Base-by-base conservation (phyloP, 2,329 filamentous ascomycete genomes). In the Zasmidium citrigriseum region DNA sequence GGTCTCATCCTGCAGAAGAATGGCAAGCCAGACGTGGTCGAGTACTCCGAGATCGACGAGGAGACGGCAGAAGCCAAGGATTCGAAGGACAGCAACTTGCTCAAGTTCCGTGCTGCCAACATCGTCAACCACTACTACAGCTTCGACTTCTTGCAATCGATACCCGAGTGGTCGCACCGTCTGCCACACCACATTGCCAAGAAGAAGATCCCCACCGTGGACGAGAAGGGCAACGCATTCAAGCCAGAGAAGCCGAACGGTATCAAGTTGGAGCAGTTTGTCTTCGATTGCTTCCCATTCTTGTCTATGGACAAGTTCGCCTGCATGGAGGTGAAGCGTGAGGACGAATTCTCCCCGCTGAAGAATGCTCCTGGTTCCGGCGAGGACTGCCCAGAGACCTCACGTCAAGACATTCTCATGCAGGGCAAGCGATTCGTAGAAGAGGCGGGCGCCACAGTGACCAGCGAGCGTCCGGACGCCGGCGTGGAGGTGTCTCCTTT, bases 81-180 rank as follows among this genome's bases (percentile, higher is more conserved):
- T 73, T 78, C 88, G 55, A 90, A 90, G 76, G 87, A 96, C 70
- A 81, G 86, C 2, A 87, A 86, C 58, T 82, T 97, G 54, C 87
- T 99, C 73, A 96, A 93, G 78, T 98, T 96, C 87, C 89, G 95
- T 62, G 93, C 95, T 58, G 95, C 93, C 72, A 99, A 99, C 82
- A 99, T 99, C 69, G 95, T 99, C 79, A 99, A 99, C 83, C 95
- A 99, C 83, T 99, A 98, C 85, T 99, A 99, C 82, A 96, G 91
- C 48, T 93, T 93, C 82, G 80, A 84, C 67, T 98, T 97, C 84
- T 84, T 99, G 50, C 89, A 96, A 76, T 89, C 86, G 64, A 96
- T 97, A 68, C 92, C 95, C 58, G 80, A 86, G 68, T 97, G 91
- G 90, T 87, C 86, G 18, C 83, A 92, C 78, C 86, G 88, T 75